Percentiles rank a stretch among this genome's conserved stretches.
These are phyloP conservation scores for Penicillium coffeae DNA, from an alignment of 495 filamentous ascomycete species.

Conservation along the genomic window DNA sequence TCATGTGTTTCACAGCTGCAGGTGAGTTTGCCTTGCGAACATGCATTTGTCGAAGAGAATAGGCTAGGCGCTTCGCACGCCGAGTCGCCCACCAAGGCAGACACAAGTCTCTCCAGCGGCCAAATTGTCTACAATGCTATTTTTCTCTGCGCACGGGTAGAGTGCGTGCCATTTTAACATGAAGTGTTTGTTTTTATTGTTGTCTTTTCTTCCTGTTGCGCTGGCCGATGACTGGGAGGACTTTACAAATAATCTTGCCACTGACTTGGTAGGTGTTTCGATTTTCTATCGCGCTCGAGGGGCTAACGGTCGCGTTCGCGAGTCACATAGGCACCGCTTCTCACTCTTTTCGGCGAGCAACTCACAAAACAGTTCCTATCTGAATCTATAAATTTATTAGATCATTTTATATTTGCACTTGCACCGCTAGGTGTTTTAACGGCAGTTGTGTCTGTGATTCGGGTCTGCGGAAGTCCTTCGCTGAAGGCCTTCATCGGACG, in stretches of 20 bases:
- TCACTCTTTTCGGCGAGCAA: constrained; percentile 54
- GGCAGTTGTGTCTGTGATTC: constrained; percentile 48
- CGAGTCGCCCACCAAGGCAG: no score
- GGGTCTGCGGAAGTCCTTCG: constrained; percentile 49
- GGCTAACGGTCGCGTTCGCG: not conserved
- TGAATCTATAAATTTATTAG: constrained; percentile 43
- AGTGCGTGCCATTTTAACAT: not conserved
- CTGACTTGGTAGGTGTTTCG: constrained; percentile 34
- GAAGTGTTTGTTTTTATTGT: constrained; percentile 9
- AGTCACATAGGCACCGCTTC: constrained; percentile 38
- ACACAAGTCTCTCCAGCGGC: no score
- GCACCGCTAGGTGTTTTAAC: constrained; percentile 54
- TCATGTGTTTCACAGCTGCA: not conserved
- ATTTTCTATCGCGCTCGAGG: not conserved
- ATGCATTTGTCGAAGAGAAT: no score
- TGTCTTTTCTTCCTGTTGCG: constrained; percentile 14
- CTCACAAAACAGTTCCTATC: constrained; percentile 58
- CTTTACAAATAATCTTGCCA: constrained; percentile 52
- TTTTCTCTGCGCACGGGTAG: not conserved
- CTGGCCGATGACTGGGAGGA: constrained; percentile 40
- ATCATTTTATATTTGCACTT: constrained; percentile 53
- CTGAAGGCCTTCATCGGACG: constrained; percentile 51
- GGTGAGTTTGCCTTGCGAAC: no score
- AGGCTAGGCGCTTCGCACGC: no score
- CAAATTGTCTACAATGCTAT: no score